A percentile compares a stretch with the other conserved stretches of the same genome.
Evolutionary conservation across 352 stramenopile species (phyloP).

Genomic region (Pythium brachiatum): DNA sequence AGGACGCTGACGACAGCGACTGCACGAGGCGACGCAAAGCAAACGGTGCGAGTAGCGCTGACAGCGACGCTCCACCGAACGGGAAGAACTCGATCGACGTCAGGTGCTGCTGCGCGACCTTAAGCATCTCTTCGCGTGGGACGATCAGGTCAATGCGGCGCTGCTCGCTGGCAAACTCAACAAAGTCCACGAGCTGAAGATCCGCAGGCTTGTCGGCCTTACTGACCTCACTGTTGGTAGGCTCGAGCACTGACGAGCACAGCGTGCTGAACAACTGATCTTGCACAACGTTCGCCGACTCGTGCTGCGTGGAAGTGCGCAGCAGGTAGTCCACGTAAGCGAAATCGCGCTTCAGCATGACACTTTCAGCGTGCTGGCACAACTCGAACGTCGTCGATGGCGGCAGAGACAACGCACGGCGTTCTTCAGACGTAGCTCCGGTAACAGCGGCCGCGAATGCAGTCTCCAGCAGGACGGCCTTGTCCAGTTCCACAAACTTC

Average conservation of each 20-base stretch:
- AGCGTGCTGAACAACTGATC: constrained; percentile 21
- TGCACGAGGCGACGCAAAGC: constrained; percentile 54
- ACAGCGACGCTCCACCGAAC: constrained; percentile 24
- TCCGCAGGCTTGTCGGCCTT: constrained; percentile 1
- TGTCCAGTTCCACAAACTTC: constrained; percentile 36
- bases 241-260: not conserved
- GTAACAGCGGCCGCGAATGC: constrained; percentile 28
- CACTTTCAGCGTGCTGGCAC: constrained; percentile 53
- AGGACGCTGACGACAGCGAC: constrained; percentile 32
- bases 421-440: constrained; percentile 26
- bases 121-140: constrained; percentile 25
- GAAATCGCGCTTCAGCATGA: constrained; percentile 57
- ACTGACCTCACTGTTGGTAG: not conserved
- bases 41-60: constrained; percentile 49
- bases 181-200: constrained; percentile 22
- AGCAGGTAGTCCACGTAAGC: constrained; percentile 65
- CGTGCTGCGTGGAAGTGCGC: constrained; percentile 8
- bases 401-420: constrained; percentile 4
- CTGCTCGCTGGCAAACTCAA: constrained; percentile 12
- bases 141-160: constrained; percentile 10
- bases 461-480: constrained; percentile 30
- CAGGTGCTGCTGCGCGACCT: constrained; percentile 44
- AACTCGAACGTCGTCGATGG: constrained; percentile 48
- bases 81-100: constrained; percentile 53
- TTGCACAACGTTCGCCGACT: constrained; percentile 3